A percentile compares a stretch with the other conserved stretches of the same genome.
These are phyloP conservation scores for Agaricus sinodeliciosus DNA, from an alignment of 768 basidiomycete genomes.

Conservation along the genomic window DNA sequence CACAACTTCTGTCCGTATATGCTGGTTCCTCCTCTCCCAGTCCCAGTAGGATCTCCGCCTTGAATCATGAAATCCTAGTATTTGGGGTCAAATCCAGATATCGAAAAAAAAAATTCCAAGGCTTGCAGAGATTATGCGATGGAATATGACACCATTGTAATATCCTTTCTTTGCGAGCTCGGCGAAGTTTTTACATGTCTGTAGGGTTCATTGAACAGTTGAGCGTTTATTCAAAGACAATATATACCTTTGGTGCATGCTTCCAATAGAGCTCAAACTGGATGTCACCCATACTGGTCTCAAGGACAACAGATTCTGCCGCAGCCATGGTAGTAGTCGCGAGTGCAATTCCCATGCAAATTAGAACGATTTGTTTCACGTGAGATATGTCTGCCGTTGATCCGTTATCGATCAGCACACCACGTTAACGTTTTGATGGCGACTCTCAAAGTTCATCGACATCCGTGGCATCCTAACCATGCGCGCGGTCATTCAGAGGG, in stretches of 20 bases:
- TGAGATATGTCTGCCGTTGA: neutral
- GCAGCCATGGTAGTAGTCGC: neutral
- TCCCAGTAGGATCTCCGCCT: constrained; percentile 92
- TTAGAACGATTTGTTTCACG: neutral
- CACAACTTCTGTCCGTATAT: constrained; percentile 88
- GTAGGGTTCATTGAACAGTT: constrained; percentile 15
- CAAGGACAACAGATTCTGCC: constrained; percentile 61
- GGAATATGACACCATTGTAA: constrained; percentile 87
- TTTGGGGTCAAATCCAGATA: neutral
- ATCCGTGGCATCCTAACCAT: constrained; percentile 20
- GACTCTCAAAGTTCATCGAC: too few species aligned
- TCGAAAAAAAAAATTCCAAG: neutral
- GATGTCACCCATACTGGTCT: constrained; percentile 82
- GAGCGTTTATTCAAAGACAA: constrained; percentile 3
- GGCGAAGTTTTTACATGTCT: constrained; percentile 96
- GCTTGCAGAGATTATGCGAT: constrained; percentile 79
- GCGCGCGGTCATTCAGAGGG: constrained; percentile 84
- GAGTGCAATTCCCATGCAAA: neutral
- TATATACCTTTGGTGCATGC: constrained; percentile 63
- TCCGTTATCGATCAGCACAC: neutral
- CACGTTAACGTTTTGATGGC: too few species aligned
- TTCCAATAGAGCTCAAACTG: constrained; percentile 90
- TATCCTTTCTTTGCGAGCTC: constrained; percentile 89
- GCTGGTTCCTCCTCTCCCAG: constrained; percentile 86
- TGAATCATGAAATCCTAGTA: constrained; percentile 94